Percentiles rank a stretch among this genome's conserved stretches.
These are phyloP conservation scores for Ogataea pilisensis DNA, from an alignment of 805 yeast species.

Conservation along the genomic window DNA sequence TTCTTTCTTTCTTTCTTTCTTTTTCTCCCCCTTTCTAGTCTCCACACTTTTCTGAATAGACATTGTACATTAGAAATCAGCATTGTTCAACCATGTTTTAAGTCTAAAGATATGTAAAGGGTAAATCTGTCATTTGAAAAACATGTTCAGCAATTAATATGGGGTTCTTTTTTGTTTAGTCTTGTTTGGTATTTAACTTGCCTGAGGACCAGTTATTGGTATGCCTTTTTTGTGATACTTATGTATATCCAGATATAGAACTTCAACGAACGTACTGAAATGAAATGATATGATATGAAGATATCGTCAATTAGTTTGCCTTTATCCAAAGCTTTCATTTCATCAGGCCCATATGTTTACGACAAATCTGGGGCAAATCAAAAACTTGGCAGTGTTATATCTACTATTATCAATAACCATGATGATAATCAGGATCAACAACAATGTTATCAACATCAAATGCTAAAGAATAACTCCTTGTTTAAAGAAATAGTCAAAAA, in stretches of 20 bases:
- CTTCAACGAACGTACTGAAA: too few species aligned
- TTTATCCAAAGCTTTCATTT: conserved; percentile 9
- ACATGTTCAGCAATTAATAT: not conserved
- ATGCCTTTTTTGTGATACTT: too few species aligned
- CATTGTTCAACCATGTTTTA: too few species aligned
- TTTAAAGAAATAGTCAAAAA: conserved; percentile 3
- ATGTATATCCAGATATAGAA: too few species aligned
- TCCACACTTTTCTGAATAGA: too few species aligned
- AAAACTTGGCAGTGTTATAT: not conserved
- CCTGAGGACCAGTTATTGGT: too few species aligned
- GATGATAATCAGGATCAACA: too few species aligned
- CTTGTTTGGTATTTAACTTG: not conserved
- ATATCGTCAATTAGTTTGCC: conserved; percentile 11
- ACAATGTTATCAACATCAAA: not conserved
- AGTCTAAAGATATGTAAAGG: too few species aligned
- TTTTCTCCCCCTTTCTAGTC: too few species aligned
- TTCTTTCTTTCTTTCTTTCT: too few species aligned
- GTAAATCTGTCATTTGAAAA: not conserved
- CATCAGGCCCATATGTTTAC: conserved; percentile 4
- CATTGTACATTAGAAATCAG: too few species aligned
- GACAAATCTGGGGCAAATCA: not conserved
- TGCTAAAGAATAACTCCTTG: conserved; percentile 1
- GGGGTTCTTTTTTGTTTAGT: not conserved
- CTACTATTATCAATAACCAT: too few species aligned
- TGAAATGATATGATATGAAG: conserved; percentile 14